Evolutionary conservation across 1,139 yeast genomes (phyloP), one percentile per base, ranked within the genome.

Genomic region (Geotrichum phurueaensis): DNA sequence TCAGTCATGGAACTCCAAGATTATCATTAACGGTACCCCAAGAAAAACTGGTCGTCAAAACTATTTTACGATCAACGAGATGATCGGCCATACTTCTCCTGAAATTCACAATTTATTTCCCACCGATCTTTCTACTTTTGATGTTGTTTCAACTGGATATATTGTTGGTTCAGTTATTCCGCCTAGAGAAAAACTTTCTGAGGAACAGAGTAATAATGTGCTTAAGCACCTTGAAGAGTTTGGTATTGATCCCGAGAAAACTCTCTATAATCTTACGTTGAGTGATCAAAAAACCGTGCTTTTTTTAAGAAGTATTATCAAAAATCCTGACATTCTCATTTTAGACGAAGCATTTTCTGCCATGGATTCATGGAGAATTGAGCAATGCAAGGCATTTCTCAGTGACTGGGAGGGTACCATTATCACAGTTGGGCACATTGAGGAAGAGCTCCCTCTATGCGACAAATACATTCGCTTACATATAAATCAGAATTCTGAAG

Each of bases 281-380:
- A 86, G 92, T 51, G 84, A 87, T 64, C 99, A 94, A 71, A 94
- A 95, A 69, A 75, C 90, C n/a, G 84, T 85, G 0, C 75, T 94
- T 43, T 85, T 94, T 66, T 74, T 91, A 48, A 77, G 98, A 61
- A 87, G 96, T 1, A 70, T 91, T 18, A 79, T 89, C 57, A 89
- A 88, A 71, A 77, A 83, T 63, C 99, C 99, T 0, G 81, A 82
- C 55, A 75, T 94, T 2, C 76, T 94, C 55, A 87, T 94, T 59
- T 77, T 94, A 2, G 99, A 94, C 71, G 99, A 94, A 75, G 96
- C 98, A 0, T 85, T 94, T 65, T 88, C 96, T 18, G 95, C 94
- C 36, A 89, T 92, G 95, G 90, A 87, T 57, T 86, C 84, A 62
- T 81, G 76, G 36, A 78, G 85, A 51, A 81, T 91, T 72, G 76